Percentiles rank a stretch among this genome's conserved stretches.
Evolutionary conservation across 169 alveolate species (phyloP).

Genomic region (Blepharisma undulans): DNA sequence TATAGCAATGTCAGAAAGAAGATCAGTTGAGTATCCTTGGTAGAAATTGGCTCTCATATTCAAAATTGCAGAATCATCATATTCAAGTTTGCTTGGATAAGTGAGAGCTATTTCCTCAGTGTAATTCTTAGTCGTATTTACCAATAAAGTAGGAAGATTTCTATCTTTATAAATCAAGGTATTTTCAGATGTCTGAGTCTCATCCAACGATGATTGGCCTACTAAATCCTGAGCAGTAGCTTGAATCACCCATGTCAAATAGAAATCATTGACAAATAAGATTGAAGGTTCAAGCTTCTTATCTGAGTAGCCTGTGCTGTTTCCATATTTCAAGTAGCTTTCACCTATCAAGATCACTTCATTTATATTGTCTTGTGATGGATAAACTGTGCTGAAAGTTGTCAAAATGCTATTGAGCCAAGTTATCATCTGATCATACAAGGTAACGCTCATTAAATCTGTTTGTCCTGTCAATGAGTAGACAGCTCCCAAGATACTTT

Average conservation of each 20-base stretch:
- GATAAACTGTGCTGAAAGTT: neutral
- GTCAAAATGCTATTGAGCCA: neutral
- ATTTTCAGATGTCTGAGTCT: neutral
- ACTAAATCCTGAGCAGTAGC: neutral
- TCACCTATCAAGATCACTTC: neutral
- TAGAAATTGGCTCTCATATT: neutral
- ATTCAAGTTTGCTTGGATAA: neutral
- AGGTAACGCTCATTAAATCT: neutral
- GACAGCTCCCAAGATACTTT: neutral
- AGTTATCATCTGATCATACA: neutral
- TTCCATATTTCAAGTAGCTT: neutral
- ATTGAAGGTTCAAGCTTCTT: neutral
- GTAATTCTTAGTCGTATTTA: neutral
- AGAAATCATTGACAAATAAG: neutral
- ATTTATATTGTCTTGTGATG: neutral
- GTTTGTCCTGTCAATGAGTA: neutral
- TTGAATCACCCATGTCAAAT: neutral
- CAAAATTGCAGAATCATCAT: neutral
- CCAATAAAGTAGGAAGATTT: neutral
- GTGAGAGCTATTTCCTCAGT: neutral
- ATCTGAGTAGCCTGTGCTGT: neutral
- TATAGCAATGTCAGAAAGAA: neutral
- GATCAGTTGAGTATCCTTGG: neutral
- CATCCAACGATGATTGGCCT: neutral
- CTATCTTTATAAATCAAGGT: neutral